Evolutionary conservation across 306 rosid genomes (phyloP).

Genomic region (Glycine tomentella): DNA sequence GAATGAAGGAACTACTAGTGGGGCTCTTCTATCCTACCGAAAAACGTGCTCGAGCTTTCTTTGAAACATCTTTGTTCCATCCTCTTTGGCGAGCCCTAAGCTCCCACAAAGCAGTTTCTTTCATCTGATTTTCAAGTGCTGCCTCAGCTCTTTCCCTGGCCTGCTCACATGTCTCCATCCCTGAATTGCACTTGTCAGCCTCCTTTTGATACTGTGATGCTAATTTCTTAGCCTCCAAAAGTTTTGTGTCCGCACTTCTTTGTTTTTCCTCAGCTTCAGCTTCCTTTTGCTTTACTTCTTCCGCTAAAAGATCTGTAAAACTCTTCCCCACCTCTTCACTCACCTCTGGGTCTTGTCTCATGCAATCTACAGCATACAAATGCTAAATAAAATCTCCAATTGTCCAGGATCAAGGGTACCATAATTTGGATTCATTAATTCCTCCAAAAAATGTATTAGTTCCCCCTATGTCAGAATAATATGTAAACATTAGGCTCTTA

Average conservation of each 20-base stretch:
- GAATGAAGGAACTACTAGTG: neutral
- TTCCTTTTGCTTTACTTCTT: constrained; percentile 60
- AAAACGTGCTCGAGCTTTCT: constrained; percentile 38
- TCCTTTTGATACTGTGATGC: constrained; percentile 69
- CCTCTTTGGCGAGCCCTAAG: constrained; percentile 67
- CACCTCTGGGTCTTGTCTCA: constrained; percentile 61
- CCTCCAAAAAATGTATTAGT: neutral
- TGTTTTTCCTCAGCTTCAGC: constrained; percentile 56
- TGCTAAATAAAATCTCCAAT: constrained; percentile 21
- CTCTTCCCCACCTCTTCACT: constrained; percentile 57
- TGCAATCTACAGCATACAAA: constrained; percentile 49
- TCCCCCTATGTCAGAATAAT: neutral
- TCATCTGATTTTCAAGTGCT: constrained; percentile 55
- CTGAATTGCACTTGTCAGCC: constrained; percentile 70
- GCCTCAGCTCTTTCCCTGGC: constrained; percentile 63
- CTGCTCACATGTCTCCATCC: constrained; percentile 67
- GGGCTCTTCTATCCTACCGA: constrained; percentile 3
- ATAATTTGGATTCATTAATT: constrained; percentile 17
- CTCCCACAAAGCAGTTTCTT: constrained; percentile 61
- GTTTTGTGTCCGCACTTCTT: constrained; percentile 47
- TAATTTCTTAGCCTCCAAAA: constrained; percentile 61
- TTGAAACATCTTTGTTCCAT: constrained; percentile 47
- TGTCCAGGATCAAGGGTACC: constrained; percentile 13
- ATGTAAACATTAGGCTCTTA: neutral
- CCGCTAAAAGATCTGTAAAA: constrained; percentile 51